Evolutionary conservation across 345 rosid genomes (phyloP).

Genomic region (Citrus trifoliata): DNA sequence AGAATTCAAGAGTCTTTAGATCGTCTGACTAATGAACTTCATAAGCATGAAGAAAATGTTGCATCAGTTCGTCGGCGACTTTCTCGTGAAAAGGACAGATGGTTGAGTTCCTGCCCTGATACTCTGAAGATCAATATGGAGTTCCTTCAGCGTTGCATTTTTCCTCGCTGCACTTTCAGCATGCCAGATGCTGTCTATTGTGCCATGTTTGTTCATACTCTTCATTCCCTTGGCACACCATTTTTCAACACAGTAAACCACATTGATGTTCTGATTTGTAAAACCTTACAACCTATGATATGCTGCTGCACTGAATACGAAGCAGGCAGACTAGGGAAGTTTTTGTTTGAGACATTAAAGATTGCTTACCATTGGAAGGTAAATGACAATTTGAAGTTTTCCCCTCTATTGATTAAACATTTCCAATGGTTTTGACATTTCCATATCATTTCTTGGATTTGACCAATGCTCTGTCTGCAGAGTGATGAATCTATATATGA

Average conservation of each 20-base stretch:
- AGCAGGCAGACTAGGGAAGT: constrained; percentile 95
- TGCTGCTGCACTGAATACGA: constrained; percentile 99
- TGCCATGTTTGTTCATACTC: constrained; percentile 96
- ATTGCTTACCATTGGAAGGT: constrained; percentile 99
- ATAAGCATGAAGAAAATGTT: constrained; percentile 90
- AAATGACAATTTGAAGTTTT: not conserved
- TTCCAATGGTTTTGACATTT: not conserved
- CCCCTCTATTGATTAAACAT: not conserved
- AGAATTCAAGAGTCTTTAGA: constrained; percentile 98
- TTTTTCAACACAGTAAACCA: constrained; percentile 98
- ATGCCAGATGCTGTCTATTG: constrained; percentile 99
- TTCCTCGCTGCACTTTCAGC: constrained; percentile 99
- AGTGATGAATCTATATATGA: constrained; percentile 95
- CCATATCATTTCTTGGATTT: constrained; percentile 10
- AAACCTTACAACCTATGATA: constrained; percentile 98
- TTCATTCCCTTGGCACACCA: constrained; percentile 97
- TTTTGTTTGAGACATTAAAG: constrained; percentile 89
- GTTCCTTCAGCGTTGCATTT: constrained; percentile 97
- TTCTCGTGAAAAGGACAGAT: constrained; percentile 89
- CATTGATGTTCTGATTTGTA: constrained; percentile 95
- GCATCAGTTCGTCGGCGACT: constrained; percentile 88
- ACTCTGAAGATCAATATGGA: constrained; percentile 98
- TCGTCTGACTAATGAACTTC: constrained; percentile 79
- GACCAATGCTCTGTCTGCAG: constrained; percentile 37
- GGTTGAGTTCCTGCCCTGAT: constrained; percentile 99